Conservation (phyloP, 257 asterid genomes). For the Rauvolfia tetraphylla region DNA sequence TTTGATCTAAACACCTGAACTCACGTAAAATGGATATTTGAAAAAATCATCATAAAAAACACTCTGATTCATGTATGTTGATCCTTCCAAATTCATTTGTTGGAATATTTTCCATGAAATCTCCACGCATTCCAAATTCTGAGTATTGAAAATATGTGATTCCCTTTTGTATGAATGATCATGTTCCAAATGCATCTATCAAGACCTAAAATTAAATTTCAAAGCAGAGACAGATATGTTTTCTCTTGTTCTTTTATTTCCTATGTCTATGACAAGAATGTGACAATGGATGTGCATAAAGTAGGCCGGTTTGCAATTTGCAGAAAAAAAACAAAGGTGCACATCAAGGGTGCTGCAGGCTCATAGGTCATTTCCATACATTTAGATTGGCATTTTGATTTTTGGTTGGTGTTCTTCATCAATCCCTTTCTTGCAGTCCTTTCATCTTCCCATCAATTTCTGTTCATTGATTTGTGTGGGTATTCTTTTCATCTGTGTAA, state of each 20-base stretch:
- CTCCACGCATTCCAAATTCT: no score
- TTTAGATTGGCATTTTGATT: background rate
- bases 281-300: no score
- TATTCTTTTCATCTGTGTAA: background rate
- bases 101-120: no score
- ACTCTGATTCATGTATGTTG: no score
- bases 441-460: background rate
- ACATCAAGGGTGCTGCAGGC: background rate
- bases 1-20: no score
- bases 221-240: background rate
- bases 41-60: no score
- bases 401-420: background rate
- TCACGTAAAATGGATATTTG: no score
- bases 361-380: background rate
- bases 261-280: background rate
- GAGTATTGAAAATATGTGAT: no score
- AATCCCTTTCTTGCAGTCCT: background rate
- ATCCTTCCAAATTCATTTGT: no score
- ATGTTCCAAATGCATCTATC: background rate
- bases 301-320: background rate
- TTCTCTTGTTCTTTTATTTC: background rate
- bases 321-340: background rate
- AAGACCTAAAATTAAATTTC: background rate
- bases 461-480: background rate
- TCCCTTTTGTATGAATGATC: no score